phyloP scores from a whole-genome alignment of 352 stramenopile species.

The Phytopythium cucurbitacearum region DNA sequence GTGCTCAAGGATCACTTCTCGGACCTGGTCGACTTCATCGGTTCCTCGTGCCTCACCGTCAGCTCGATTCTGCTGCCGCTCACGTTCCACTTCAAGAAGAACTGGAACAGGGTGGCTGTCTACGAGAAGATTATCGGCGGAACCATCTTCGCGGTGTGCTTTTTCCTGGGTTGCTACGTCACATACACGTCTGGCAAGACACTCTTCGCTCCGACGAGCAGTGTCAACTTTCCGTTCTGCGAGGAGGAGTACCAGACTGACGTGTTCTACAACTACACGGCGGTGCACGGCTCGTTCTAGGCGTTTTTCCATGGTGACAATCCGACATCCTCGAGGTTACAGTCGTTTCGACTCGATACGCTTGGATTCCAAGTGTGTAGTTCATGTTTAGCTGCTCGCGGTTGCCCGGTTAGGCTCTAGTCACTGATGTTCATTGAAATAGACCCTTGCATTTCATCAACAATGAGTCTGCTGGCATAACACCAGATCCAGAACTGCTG shows the following conservation, averaged over 20 bases:
- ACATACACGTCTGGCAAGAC: slow-evolving; percentile 40
- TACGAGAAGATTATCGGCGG: slow-evolving; percentile 32
- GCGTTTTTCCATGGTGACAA: too few species aligned
- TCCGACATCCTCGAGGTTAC: too few species aligned
- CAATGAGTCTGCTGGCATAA: too few species aligned
- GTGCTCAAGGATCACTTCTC: slow-evolving; percentile 1
- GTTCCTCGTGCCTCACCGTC: background rate
- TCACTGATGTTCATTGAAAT: too few species aligned
- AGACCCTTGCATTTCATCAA: too few species aligned
- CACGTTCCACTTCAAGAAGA: slow-evolving; percentile 45
- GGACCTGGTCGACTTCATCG: background rate
- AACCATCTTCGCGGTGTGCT: slow-evolving; percentile 35
- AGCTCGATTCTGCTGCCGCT: slow-evolving; percentile 5
- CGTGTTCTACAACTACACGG: slow-evolving; percentile 21
- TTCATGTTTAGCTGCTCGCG: too few species aligned
- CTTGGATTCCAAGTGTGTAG: too few species aligned
- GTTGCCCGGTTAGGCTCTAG: too few species aligned
- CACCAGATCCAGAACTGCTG: too few species aligned
- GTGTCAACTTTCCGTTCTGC: slow-evolving; percentile 46
- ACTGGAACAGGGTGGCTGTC: slow-evolving; percentile 28
- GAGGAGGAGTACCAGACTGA: slow-evolving; percentile 32
- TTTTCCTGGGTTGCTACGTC: slow-evolving; percentile 39
- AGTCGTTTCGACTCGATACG: too few species aligned
- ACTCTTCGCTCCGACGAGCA: slow-evolving; percentile 28
- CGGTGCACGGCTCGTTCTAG: background rate